These are phyloP conservation scores for Crithidia fasciculata DNA, from an alignment of 208 protist genomes.

Conservation along the genomic window DNA sequence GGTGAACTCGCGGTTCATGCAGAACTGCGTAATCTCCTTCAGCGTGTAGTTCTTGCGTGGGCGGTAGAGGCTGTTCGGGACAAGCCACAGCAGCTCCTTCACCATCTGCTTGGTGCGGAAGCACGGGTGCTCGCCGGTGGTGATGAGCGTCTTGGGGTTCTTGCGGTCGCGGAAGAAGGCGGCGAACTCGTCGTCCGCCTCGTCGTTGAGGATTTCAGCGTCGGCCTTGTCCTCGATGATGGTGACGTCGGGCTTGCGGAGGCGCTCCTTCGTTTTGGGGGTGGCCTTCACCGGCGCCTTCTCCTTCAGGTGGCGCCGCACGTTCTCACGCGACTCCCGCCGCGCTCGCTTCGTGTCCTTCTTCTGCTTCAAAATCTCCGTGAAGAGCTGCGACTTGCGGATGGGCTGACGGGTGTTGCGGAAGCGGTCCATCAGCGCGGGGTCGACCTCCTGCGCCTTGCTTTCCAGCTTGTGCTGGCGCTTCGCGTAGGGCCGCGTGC, in stretches of 20 bases:
- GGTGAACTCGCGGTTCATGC: constrained; percentile 89
- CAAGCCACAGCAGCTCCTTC: constrained; percentile 89
- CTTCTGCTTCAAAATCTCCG: constrained; percentile 84
- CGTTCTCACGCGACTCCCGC: constrained; percentile 77
- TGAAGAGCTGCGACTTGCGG: constrained; percentile 88
- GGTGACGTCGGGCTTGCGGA: constrained; percentile 77
- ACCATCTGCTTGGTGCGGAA: constrained; percentile 85
- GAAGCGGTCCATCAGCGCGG: constrained; percentile 76
- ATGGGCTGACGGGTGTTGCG: constrained; percentile 85
- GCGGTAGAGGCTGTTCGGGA: constrained; percentile 89
- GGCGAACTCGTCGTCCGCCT: constrained; percentile 92
- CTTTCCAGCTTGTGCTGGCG: constrained; percentile 47
- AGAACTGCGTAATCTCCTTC: constrained; percentile 93
- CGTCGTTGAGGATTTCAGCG: constrained; percentile 81
- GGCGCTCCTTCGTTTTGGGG: constrained; percentile 90
- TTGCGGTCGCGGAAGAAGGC: constrained; percentile 66
- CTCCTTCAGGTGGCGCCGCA: constrained; percentile 76
- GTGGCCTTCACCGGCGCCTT: constrained; percentile 78
- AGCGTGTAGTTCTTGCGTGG: constrained; percentile 90
- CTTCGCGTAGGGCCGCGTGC: constrained; percentile 36
- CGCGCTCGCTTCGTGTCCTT: constrained; percentile 90
- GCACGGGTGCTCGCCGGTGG: constrained; percentile 88
- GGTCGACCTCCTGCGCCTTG: constrained; percentile 70
- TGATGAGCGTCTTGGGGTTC: constrained; percentile 89
- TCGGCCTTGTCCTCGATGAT: constrained; percentile 80